Conservation (phyloP, 2,329 filamentous ascomycete genomes). For the Trichoderma simmonsii region DNA sequence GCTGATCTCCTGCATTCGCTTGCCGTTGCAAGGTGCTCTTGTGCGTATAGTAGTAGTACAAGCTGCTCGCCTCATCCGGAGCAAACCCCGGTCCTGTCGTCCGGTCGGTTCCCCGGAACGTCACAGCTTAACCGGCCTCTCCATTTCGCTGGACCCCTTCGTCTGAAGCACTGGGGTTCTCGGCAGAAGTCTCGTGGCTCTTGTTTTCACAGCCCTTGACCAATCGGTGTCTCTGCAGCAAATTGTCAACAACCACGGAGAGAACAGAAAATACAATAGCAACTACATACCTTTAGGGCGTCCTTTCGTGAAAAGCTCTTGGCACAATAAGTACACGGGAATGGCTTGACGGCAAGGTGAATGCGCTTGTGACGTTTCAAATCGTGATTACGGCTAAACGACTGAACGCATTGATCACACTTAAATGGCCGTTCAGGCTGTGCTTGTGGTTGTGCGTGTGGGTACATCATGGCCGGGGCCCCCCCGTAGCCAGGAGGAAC, state of each 20-base stretch:
- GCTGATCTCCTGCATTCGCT: neutral
- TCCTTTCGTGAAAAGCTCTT: conserved; percentile 98
- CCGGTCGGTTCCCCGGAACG: neutral
- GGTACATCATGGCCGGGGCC: conserved; percentile 56
- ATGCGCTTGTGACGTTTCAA: conserved; percentile 94
- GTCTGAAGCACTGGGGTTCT: conserved; percentile 24
- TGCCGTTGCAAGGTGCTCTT: neutral
- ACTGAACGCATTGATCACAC: conserved; percentile 87
- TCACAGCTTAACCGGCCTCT: conserved; percentile 12
- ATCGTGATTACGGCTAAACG: conserved; percentile 95
- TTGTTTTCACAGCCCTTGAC: conserved; percentile 60
- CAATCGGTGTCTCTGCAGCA: conserved; percentile 54
- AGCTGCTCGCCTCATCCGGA: neutral
- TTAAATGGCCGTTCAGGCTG: conserved; percentile 84
- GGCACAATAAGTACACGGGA: conserved; percentile 84
- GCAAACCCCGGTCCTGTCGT: neutral
- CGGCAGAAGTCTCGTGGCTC: conserved; percentile 25
- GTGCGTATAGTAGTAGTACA: neutral
- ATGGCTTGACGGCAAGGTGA: conserved; percentile 92
- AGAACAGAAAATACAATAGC: neutral
- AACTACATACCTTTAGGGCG: conserved; percentile 79
- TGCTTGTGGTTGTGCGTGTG: conserved; percentile 45
- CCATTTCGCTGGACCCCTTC: conserved; percentile 23
- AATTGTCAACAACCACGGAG: conserved; percentile 20
- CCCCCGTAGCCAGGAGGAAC: conserved; percentile 54